Evolutionary conservation across 805 yeast genomes (phyloP).

Genomic region (Vanderwaltozyma polyspora): DNA sequence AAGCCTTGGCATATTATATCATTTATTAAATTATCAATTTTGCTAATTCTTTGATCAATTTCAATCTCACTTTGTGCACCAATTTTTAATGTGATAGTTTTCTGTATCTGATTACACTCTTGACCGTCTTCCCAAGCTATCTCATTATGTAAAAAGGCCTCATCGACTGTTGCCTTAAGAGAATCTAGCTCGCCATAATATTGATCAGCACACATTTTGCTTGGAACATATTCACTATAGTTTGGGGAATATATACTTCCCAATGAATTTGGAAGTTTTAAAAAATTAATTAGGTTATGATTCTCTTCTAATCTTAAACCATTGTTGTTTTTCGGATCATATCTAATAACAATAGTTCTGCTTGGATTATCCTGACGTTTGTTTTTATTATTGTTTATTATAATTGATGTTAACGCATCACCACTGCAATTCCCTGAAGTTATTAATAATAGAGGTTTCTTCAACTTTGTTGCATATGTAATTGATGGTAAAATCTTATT

Average conservation of each 20-base stretch:
- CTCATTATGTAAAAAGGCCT: slow-evolving; percentile 21
- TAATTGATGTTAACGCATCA: slow-evolving; percentile 23
- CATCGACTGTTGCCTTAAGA: slow-evolving; percentile 24
- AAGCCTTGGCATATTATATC: slow-evolving; percentile 19
- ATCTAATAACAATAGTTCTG: slow-evolving; percentile 14
- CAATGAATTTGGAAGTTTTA: slow-evolving; percentile 19
- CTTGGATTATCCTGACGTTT: slow-evolving; percentile 13
- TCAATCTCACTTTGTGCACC: slow-evolving; percentile 25
- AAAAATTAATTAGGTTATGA: slow-evolving; percentile 15
- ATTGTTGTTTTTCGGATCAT: slow-evolving; percentile 11
- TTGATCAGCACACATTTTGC: slow-evolving; percentile 19
- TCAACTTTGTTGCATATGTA: slow-evolving; percentile 14
- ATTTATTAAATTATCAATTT: slow-evolving; percentile 21
- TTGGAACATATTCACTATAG: slow-evolving; percentile 21
- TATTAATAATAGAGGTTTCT: slow-evolving; percentile 17
- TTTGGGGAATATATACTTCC: slow-evolving; percentile 21
- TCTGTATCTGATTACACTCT: slow-evolving; percentile 10
- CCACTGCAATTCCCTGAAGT: slow-evolving; percentile 20
- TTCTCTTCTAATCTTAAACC: slow-evolving; percentile 17
- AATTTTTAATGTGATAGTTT: slow-evolving; percentile 21
- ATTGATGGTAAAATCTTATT: slow-evolving; percentile 19
- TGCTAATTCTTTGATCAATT: slow-evolving; percentile 20
- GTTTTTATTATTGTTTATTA: slow-evolving; percentile 24
- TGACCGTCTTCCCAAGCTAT: slow-evolving; percentile 2
- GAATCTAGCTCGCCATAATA: slow-evolving; percentile 23